phyloP scores from a whole-genome alignment of 805 yeast genomes.

The Teunomyces panamensis region DNA sequence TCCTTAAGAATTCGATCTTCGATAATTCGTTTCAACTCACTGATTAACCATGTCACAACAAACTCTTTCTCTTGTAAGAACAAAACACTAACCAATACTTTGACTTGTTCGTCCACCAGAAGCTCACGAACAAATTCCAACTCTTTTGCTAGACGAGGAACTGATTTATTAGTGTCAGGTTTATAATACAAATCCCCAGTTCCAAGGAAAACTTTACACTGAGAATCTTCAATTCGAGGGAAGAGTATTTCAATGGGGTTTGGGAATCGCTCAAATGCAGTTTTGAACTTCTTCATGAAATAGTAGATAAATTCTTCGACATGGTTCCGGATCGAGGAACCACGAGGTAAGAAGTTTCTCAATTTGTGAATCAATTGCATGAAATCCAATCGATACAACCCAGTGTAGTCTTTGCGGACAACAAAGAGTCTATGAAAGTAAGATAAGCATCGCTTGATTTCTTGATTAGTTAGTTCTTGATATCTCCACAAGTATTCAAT shows the following conservation, averaged over 20 bases:
- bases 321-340: slow-evolving; percentile 50
- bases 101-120: slow-evolving; percentile 45
- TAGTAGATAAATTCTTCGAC: slow-evolving; percentile 63
- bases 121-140: slow-evolving; percentile 31
- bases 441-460: slow-evolving; percentile 60
- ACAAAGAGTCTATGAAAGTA: slow-evolving; percentile 73
- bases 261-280: slow-evolving; percentile 50
- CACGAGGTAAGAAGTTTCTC: slow-evolving; percentile 45
- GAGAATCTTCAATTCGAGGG: slow-evolving; percentile 49
- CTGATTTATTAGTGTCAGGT: slow-evolving; percentile 13
- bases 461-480: slow-evolving; percentile 57
- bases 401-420: slow-evolving; percentile 52
- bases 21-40: slow-evolving; percentile 32
- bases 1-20: slow-evolving; percentile 14
- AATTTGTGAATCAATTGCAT: slow-evolving; percentile 55
- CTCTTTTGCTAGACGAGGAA: slow-evolving; percentile 32
- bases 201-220: slow-evolving; percentile 50
- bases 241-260: slow-evolving; percentile 65
- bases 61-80: slow-evolving; percentile 42
- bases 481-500: slow-evolving; percentile 59
- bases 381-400: slow-evolving; percentile 71
- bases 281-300: slow-evolving; percentile 58
- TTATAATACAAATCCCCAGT: slow-evolving; percentile 52
- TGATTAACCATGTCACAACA: slow-evolving; percentile 43
- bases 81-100: slow-evolving; percentile 49